A percentile compares a stretch with the other conserved stretches of the same genome.
Evolutionary conservation across 768 basidiomycete genomes (phyloP).

Genomic region (Lentinula raphanica): DNA sequence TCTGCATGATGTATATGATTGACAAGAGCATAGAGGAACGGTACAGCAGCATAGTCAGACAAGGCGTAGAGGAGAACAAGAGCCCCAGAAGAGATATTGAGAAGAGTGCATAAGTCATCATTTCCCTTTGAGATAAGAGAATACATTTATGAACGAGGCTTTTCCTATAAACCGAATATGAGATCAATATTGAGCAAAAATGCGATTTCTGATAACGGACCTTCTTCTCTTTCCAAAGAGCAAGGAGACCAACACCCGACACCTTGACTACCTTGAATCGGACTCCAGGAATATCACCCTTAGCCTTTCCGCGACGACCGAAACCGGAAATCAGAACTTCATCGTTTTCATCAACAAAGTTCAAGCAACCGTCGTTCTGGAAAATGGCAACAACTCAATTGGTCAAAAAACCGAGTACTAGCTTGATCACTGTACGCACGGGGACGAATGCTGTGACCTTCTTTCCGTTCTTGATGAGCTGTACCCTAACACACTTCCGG

Average conservation of each 20-base stretch:
- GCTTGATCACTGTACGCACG: slow-evolving; percentile 40
- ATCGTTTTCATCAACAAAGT: slow-evolving; percentile 99
- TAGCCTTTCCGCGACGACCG: slow-evolving; percentile 99
- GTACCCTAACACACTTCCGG: slow-evolving; percentile 99
- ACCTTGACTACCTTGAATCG: slow-evolving; percentile 99
- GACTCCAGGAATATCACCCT: slow-evolving; percentile 99
- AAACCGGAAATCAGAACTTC: slow-evolving; percentile 99
- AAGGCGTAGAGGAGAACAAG: neutral
- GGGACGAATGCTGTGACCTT: slow-evolving; percentile 99
- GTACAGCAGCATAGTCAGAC: slow-evolving; percentile 26
- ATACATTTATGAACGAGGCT: slow-evolving; percentile 56
- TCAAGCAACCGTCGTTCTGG: slow-evolving; percentile 94
- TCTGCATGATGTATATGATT: slow-evolving; percentile 1
- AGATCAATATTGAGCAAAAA: neutral
- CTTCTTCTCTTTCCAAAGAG: slow-evolving; percentile 99
- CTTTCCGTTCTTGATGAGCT: slow-evolving; percentile 99
- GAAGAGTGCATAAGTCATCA: neutral
- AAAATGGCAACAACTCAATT: neutral
- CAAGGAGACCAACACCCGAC: slow-evolving; percentile 96
- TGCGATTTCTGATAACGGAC: slow-evolving; percentile 35
- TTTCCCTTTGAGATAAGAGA: neutral
- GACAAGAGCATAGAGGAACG: neutral
- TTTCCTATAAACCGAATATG: slow-evolving; percentile 45
- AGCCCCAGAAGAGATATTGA: neutral
- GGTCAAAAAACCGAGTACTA: neutral